These are phyloP conservation scores for Parasarocladium wereldwijsianum DNA, from an alignment of 2,329 filamentous ascomycete species.

Conservation along the genomic window DNA sequence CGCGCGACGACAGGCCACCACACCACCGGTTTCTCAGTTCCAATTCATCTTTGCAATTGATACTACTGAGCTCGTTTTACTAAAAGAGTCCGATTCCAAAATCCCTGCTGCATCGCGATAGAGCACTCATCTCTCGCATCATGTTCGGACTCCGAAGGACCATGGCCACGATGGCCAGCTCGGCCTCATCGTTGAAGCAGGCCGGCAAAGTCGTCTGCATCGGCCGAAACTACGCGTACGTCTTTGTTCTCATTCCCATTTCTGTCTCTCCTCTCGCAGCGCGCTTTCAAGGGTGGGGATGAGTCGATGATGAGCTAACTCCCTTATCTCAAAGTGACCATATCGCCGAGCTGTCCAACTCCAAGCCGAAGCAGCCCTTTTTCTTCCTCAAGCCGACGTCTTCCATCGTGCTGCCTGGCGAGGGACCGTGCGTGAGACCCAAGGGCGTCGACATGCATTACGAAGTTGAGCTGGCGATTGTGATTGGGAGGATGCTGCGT, in stretches of 20 bases:
- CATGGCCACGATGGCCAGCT: constrained; percentile 27
- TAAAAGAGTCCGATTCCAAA: no score
- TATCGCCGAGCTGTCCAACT: constrained; percentile 79
- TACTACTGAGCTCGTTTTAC: no score
- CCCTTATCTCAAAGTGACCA: constrained; percentile 52
- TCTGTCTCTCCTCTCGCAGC: constrained; percentile 3
- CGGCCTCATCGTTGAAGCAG: constrained; percentile 32
- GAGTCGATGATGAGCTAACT: constrained; percentile 12
- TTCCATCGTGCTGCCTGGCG: constrained; percentile 65
- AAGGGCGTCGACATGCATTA: constrained; percentile 78
- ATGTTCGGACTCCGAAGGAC: constrained; percentile 23
- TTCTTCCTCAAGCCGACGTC: constrained; percentile 96
- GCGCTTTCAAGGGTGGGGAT: constrained; percentile 8
- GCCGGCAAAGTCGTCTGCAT: constrained; percentile 79
- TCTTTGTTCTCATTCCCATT: constrained; percentile 6
- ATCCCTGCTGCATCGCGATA: no score
- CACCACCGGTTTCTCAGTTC: no score
- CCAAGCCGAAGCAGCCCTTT: constrained; percentile 84
- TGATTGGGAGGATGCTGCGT: constrained; percentile 69
- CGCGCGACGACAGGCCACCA: no score
- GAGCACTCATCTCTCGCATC: no score
- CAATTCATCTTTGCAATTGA: no score
- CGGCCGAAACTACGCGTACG: constrained; percentile 88
- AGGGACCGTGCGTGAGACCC: constrained; percentile 69
- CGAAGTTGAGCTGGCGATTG: constrained; percentile 83